Percentiles rank a stretch among this genome's conserved stretches.
Conservation (phyloP, 257 asterid species). For the Fraxinus americana region DNA sequence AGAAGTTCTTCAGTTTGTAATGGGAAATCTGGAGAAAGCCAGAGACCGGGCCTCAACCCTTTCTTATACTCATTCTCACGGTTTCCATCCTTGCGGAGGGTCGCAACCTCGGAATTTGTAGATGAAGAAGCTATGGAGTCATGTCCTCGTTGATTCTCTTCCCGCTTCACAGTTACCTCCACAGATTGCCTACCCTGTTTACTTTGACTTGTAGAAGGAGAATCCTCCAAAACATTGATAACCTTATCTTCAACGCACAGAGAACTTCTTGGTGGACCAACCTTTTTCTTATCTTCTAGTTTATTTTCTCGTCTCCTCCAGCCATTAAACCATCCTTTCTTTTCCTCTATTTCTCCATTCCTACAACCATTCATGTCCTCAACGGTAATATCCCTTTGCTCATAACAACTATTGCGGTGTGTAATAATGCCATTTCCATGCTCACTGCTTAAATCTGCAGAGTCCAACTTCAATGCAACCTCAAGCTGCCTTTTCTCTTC, state of each 20-base stretch:
- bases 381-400: constrained; percentile 71
- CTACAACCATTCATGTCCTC: constrained; percentile 52
- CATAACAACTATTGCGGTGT: constrained; percentile 87
- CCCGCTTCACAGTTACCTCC: constrained; percentile 70
- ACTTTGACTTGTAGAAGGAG: constrained; percentile 52
- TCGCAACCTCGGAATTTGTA: constrained; percentile 49
- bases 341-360: constrained; percentile 62
- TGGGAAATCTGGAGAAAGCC: constrained; percentile 94
- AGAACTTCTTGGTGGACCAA: constrained; percentile 71
- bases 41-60: constrained; percentile 95
- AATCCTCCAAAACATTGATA: constrained; percentile 65
- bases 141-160: constrained; percentile 63
- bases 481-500: constrained; percentile 92
- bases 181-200: constrained; percentile 72
- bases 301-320: constrained; percentile 84
- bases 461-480: constrained; percentile 77
- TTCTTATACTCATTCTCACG: constrained; percentile 89
- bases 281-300: constrained; percentile 52
- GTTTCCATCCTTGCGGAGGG: constrained; percentile 59
- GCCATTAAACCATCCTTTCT: constrained; percentile 81
- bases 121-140: constrained; percentile 66
- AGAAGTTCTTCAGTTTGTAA: constrained; percentile 82
- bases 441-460: constrained; percentile 56
- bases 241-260: constrained; percentile 63
- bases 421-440: constrained; percentile 60